phyloP scores from a whole-genome alignment of 2,329 filamentous ascomycete genomes.

The Alternaria viburni region DNA sequence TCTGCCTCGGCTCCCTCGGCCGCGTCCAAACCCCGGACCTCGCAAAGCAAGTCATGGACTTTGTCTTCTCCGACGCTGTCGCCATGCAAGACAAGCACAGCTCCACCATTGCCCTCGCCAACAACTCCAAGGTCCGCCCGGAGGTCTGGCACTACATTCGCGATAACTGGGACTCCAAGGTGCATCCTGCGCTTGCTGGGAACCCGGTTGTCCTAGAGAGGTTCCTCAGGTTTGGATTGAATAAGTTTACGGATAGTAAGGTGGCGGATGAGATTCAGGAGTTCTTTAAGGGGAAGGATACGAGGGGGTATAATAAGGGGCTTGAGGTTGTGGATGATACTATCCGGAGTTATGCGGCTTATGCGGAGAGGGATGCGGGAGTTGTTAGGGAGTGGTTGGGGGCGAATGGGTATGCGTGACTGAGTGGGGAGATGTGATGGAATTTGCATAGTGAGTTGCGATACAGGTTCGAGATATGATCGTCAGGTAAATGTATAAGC shows the following conservation, averaged over 20 bases:
- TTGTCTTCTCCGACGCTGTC: conserved; percentile 85
- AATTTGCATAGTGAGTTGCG: too few relatives aligned
- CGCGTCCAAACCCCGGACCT: conserved; percentile 72
- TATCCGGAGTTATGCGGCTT: conserved; percentile 81
- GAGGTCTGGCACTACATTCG: conserved; percentile 87
- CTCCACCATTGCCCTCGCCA: conserved; percentile 73
- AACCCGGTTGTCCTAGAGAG: conserved; percentile 91
- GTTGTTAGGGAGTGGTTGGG: conserved; percentile 80
- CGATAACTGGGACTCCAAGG: conserved; percentile 73
- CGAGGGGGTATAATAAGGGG: conserved; percentile 82
- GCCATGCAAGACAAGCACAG: conserved; percentile 87
- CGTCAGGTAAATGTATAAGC: too few relatives aligned
- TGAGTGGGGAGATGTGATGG: background rate
- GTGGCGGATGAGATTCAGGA: conserved; percentile 76
- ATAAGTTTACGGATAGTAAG: conserved; percentile 75
- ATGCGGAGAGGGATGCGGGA: conserved; percentile 76
- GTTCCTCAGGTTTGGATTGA: conserved; percentile 79
- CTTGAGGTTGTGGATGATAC: conserved; percentile 85
- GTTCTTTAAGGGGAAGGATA: conserved; percentile 90
- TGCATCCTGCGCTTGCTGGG: conserved; percentile 72
- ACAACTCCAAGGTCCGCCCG: conserved; percentile 74
- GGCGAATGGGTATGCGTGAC: conserved; percentile 61
- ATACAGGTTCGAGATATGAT: too few relatives aligned
- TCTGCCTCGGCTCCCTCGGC: conserved; percentile 78
- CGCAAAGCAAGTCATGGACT: conserved; percentile 70